Base-by-base conservation (phyloP, 176 grass and related monocot genomes). In the Avena eriantha region DNA sequence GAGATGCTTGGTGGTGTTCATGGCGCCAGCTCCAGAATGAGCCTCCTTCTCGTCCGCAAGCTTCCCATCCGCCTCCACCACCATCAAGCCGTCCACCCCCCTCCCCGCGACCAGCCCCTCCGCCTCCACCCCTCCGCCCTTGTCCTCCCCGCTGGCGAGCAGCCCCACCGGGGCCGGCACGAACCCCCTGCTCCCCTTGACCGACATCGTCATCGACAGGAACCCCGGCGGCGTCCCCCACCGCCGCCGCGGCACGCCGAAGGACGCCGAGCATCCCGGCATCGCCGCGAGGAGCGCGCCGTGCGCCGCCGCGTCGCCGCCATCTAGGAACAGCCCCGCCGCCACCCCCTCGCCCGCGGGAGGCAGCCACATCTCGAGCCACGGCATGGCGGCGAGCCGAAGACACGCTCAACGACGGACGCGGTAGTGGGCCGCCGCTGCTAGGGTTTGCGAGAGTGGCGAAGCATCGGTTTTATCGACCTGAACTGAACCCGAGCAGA, bases 1-100 rank as follows among this genome's bases (percentile, higher is more conserved):
- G 50, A 99, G 90, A 92, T 99, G 94, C 45, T 99, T 94, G 13
- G 94, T 94, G 36, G 76, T 92, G 84, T 97, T 99, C 85, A 97
- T 82, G 31, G 94, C 90, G 5, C 85, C 90, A 2, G 90, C 90
- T n/a, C 92, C 89, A 17, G 92, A 79, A n/a, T 29, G 59, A 22
- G 33, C 76, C 33, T 82, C 87, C 77, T 82, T 68, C 57, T 86
- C 85, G 33, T 48, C 49, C 16, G 84, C 74, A 33, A 78, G 54
- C 18, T 81, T 59, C 68, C 79, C 82, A 35, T 86, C 79, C 61
- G 83, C 48, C 54, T 77, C 57, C 75, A 70, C 64, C 31, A 22
- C 45, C 70, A 80, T 90, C 73, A 39, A 64, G 46, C 22, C 86
- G 2, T 22, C 82, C 17, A 69, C 5, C 24, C 39, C 80, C 47